phyloP scores from a whole-genome alignment of 176 grass and related monocot species.

The Rhynchospora breviuscula region DNA sequence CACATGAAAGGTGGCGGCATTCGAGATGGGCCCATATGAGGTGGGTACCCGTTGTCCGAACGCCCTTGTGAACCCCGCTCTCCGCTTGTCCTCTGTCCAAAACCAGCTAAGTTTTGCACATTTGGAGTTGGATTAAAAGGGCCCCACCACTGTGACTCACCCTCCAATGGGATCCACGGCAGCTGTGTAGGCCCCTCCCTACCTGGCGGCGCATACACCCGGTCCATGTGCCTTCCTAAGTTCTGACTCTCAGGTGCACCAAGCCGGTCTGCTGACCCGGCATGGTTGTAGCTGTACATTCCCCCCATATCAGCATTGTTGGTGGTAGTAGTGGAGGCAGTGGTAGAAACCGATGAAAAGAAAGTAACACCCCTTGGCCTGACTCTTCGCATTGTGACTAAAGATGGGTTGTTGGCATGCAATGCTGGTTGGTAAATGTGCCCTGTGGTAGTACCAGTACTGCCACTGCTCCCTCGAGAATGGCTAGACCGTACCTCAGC shows the following conservation, averaged over 20 bases:
- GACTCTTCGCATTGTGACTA: conserved; percentile 8
- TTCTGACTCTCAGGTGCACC: conserved; percentile 10
- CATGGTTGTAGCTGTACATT: conserved; percentile 1
- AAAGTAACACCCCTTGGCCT: conserved; percentile 5
- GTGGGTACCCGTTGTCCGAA: conserved; percentile 18
- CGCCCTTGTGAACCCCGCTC: not conserved
- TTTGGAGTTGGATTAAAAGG: conserved; percentile 23
- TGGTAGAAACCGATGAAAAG: conserved; percentile 15
- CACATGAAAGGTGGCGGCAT: conserved; percentile 26
- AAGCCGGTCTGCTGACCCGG: not conserved
- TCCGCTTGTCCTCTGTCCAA: conserved; percentile 18
- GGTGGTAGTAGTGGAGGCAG: not conserved
- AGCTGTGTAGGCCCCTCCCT: conserved; percentile 10
- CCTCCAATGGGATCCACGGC: conserved; percentile 25
- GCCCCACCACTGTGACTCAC: conserved; percentile 18
- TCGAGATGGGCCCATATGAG: not conserved
- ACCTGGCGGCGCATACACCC: conserved; percentile 5
- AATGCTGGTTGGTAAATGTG: conserved; percentile 8
- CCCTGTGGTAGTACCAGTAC: not conserved
- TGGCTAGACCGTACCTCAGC: conserved; percentile 3
- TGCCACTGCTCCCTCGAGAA: not conserved
- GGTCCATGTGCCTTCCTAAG: conserved; percentile 24
- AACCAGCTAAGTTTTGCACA: conserved; percentile 1
- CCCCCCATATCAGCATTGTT: conserved; percentile 23
- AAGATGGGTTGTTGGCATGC: conserved; percentile 19